Base-by-base conservation (phyloP, 805 yeast genomes). In the Metschnikowia vanudenii region DNA sequence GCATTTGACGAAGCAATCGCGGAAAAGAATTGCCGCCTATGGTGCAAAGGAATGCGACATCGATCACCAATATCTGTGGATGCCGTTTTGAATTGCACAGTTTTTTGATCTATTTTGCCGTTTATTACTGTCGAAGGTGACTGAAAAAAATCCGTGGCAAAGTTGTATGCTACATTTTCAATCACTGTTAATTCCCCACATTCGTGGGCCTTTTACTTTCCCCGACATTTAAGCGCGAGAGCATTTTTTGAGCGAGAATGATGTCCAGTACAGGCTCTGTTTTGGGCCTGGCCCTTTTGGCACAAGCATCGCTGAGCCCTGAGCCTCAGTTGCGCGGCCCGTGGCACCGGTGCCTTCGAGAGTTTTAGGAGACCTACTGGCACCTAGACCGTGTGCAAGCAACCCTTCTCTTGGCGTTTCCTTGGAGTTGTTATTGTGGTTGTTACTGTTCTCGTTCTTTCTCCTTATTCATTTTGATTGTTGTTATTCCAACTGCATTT, bases 271-370 rank as follows among this genome's bases (percentile, higher is more conserved):
- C 46, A 42, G 46, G 46, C 46, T 7, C 29, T 42, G 46, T 43
- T 43, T 37, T 43, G 46, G 46, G 33, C 37, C 38, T 12, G 18
- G 22, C 46, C 46, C 24, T n/a, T 30, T 43, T 17, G 38, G 34
- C 41, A 12, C 33, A 6, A 22, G 26, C 41, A 30, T 37, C 41
- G 37, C 37, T 36, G 46, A 30, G 46, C 41, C 46, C 46, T 37
- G 46, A 11, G 36, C 30, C 35, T 18, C 13, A 8, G 12, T 3
- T 33, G 44, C 39, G 39, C 39, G 39, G 29, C 13, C 4, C 39
- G 18, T 10, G 29, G 30, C 14, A 19, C 39, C 12, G 34, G 41
- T 38, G 41, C 41, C 41, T 17, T 38, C 28, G 20, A 31, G 19
- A 14, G 30, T 32, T n/a, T 22, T 19, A 31, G 36, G 37, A 39